These are phyloP conservation scores for Cyberlindnera xishuangbannaensis DNA, from an alignment of 805 yeast species.

Conservation along the genomic window DNA sequence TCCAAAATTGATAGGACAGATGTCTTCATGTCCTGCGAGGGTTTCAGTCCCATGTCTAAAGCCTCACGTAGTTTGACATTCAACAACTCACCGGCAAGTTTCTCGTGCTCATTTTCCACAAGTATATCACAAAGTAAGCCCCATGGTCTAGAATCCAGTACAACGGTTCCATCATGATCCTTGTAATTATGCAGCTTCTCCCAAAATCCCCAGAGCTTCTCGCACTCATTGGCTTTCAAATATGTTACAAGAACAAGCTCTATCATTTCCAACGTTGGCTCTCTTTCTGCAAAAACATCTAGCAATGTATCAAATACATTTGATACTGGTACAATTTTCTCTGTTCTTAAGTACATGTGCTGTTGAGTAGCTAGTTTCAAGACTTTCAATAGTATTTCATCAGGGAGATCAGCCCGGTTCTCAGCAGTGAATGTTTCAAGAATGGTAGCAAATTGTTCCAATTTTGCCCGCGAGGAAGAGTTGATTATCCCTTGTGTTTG, in stretches of 20 bases:
- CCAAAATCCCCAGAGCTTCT: conserved; percentile 20
- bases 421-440: conserved; percentile 10
- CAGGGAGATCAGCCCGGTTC: conserved; percentile 10
- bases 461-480: conserved; percentile 2
- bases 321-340: conserved; percentile 9
- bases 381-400: conserved; percentile 11
- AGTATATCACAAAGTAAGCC: conserved; percentile 9
- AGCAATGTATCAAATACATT: conserved; percentile 13
- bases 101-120: conserved; percentile 12
- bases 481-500: conserved; percentile 4
- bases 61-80: conserved; percentile 9
- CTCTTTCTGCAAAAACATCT: conserved; percentile 7
- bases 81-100: conserved; percentile 13
- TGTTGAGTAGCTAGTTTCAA: conserved; percentile 21
- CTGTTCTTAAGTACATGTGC: conserved; percentile 9
- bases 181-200: conserved; percentile 5
- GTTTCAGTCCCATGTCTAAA: conserved; percentile 4
- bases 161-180: background rate
- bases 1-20: conserved; percentile 6
- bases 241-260: conserved; percentile 19
- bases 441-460: conserved; percentile 8
- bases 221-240: conserved; percentile 13
- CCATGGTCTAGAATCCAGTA: conserved; percentile 23
- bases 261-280: conserved; percentile 4
- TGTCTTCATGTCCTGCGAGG: conserved; percentile 4